A percentile compares a stretch with the other conserved stretches of the same genome.
Conservation (phyloP, 805 yeast species). For the Metschnikowia anglica region DNA sequence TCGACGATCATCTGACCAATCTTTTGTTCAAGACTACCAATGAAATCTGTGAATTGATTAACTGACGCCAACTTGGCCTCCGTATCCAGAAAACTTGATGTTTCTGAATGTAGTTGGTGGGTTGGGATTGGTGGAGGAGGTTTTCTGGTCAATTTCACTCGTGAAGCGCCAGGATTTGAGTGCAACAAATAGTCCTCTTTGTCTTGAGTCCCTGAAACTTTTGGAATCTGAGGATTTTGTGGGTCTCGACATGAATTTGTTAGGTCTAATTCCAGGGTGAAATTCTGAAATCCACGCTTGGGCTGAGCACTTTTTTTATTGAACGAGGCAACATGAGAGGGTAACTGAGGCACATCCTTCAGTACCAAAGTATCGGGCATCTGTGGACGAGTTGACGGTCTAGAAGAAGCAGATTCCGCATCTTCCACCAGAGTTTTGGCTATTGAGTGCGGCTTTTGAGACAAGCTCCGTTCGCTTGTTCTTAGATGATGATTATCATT, state of each 20-base stretch:
- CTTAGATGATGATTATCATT: constrained; percentile 12
- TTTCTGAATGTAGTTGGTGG: not conserved
- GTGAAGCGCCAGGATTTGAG: not conserved
- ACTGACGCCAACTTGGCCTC: not conserved
- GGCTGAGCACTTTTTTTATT: not conserved
- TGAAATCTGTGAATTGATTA: constrained; percentile 1
- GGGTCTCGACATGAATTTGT: not conserved
- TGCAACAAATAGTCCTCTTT: not conserved
- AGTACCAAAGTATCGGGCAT: not conserved
- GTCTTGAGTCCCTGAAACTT: no score
- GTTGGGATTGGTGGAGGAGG: constrained; percentile 1
- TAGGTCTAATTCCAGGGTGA: not conserved
- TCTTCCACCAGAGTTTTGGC: not conserved
- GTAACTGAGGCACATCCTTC: not conserved
- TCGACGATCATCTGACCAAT: not conserved
- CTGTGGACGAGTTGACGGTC: not conserved
- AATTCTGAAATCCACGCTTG: not conserved
- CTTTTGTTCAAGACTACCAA: constrained; percentile 5
- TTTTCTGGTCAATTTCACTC: constrained; percentile 2
- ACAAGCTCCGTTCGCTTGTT: not conserved
- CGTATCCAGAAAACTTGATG: not conserved
- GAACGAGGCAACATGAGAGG: not conserved
- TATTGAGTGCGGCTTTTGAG: constrained; percentile 5
- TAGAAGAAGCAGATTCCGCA: not conserved
- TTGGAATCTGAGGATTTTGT: not conserved